Evolutionary conservation across 2,329 filamentous ascomycete genomes (phyloP).

Genomic region (Pyrenophora teres): DNA sequence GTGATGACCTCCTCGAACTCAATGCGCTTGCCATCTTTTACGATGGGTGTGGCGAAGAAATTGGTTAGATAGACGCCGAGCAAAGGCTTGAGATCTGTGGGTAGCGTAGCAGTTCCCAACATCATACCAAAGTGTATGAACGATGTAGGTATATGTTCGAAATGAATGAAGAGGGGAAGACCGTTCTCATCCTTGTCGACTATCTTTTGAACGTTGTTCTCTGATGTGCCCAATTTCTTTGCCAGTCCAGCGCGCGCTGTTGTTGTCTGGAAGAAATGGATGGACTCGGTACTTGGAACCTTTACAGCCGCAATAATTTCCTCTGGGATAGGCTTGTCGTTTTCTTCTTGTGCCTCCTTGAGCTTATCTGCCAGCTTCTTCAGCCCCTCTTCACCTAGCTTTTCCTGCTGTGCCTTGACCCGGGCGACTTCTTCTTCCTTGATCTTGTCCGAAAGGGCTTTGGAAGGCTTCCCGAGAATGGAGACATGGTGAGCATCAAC

Average conservation of each 20-base stretch:
- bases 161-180: constrained; percentile 90
- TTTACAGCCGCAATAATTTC: constrained; percentile 80
- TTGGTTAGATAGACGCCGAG: constrained; percentile 84
- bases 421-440: constrained; percentile 81
- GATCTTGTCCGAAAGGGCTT: constrained; percentile 75
- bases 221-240: constrained; percentile 67
- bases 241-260: constrained; percentile 84
- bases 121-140: constrained; percentile 87
- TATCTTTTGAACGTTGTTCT: constrained; percentile 73
- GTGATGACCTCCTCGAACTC: constrained; percentile 93
- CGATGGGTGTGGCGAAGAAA: constrained; percentile 91
- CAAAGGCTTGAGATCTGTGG: constrained; percentile 81
- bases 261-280: constrained; percentile 89
- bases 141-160: constrained; percentile 89
- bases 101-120: constrained; percentile 76
- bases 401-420: constrained; percentile 75
- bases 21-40: constrained; percentile 73
- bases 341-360: constrained; percentile 82
- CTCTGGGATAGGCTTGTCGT: constrained; percentile 82
- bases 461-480: constrained; percentile 84
- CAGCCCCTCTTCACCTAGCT: constrained; percentile 81
- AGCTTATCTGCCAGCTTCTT: constrained; percentile 74
- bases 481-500: constrained; percentile 84
- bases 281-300: constrained; percentile 84
- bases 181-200: constrained; percentile 70